Percentiles rank a stretch among this genome's conserved stretches.
Evolutionary conservation across 192 early-diverging fungal species (phyloP).

Genomic region (Podochytrium sp.): DNA sequence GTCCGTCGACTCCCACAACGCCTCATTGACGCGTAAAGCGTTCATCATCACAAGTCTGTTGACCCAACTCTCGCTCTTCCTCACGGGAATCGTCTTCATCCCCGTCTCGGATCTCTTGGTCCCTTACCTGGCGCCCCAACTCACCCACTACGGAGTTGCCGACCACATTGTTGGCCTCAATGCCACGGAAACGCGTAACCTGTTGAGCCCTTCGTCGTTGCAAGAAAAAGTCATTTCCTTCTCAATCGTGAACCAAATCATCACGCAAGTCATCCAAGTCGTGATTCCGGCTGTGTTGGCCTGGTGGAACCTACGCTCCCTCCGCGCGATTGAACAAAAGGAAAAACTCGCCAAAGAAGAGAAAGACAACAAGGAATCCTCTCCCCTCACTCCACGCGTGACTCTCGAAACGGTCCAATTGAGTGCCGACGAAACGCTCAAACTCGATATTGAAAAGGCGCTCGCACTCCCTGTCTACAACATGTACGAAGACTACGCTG

Average conservation of each 20-base stretch:
- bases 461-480: conserved; percentile 74
- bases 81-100: conserved; percentile 88
- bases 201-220: conserved; percentile 60
- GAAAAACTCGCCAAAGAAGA: conserved; percentile 30
- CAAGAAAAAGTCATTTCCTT: conserved; percentile 73
- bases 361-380: conserved; percentile 35
- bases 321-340: conserved; percentile 18
- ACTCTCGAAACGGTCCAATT: neutral
- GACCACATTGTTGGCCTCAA: conserved; percentile 19
- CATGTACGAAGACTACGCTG: conserved; percentile 87
- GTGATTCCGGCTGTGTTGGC: conserved; percentile 66
- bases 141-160: conserved; percentile 6
- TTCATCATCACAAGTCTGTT: conserved; percentile 86
- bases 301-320: neutral
- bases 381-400: neutral
- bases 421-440: conserved; percentile 38
- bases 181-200: conserved; percentile 43
- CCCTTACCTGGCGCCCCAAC: conserved; percentile 40
- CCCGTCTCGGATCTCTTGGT: conserved; percentile 72
- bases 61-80: conserved; percentile 80
- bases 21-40: conserved; percentile 78
- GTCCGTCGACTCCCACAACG: conserved; percentile 70
- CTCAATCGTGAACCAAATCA: conserved; percentile 80
- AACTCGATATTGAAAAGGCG: conserved; percentile 62
- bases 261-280: conserved; percentile 77